A percentile compares a stretch with the other conserved stretches of the same genome.
phyloP scores from a whole-genome alignment of 352 stramenopile genomes.

The Blastocystis sp. region DNA sequence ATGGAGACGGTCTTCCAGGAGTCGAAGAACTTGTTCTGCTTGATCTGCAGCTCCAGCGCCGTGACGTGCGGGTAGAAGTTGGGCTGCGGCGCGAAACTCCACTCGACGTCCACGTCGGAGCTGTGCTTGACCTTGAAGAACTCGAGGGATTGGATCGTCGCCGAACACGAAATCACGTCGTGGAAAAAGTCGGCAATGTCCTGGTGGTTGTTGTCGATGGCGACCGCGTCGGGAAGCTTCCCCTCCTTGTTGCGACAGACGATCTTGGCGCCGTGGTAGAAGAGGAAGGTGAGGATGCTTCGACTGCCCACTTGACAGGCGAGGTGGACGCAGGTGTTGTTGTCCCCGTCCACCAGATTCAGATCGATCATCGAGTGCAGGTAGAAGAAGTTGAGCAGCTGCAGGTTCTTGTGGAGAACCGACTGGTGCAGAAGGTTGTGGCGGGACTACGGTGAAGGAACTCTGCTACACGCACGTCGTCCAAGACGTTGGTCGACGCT shows the following conservation, averaged over 20 bases:
- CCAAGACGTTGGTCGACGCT: background rate
- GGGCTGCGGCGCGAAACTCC: background rate
- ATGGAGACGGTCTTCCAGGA: background rate
- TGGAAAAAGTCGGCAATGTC: slow-evolving; percentile 5
- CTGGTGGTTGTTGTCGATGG: background rate
- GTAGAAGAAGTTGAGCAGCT: slow-evolving; percentile 46
- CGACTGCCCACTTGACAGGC: background rate
- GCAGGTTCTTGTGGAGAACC: background rate
- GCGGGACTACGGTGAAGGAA: background rate
- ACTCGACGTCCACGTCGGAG: background rate
- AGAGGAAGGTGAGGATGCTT: background rate
- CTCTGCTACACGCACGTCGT: background rate
- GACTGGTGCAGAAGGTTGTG: background rate
- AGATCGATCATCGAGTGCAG: slow-evolving; percentile 33
- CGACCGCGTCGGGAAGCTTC: background rate
- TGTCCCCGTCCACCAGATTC: background rate
- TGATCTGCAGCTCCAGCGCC: background rate
- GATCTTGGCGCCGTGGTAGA: slow-evolving; percentile 18
- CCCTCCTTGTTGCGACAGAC: background rate
- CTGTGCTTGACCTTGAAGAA: background rate
- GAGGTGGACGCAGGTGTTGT: slow-evolving; percentile 22
- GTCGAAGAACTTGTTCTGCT: slow-evolving; percentile 53
- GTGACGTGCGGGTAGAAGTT: slow-evolving; percentile 16
- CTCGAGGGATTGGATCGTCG: background rate
- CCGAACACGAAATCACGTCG: background rate